Percentiles rank a stretch among this genome's conserved stretches.
These are phyloP conservation scores for Symbiodinium natans DNA, from an alignment of 73 alveolate genomes.

Conservation along the genomic window DNA sequence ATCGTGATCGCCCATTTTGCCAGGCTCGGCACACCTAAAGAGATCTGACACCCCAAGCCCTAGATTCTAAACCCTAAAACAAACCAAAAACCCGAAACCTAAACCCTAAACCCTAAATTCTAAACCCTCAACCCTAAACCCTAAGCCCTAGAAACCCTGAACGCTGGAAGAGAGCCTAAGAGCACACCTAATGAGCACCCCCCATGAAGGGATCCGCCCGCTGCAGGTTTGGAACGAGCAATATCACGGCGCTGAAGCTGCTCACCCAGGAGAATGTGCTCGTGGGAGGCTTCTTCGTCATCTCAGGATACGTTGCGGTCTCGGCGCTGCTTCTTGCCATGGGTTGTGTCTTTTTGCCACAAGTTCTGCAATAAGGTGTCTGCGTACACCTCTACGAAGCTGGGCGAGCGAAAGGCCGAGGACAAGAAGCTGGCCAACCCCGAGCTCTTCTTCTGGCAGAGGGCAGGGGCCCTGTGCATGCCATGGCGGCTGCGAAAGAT, in stretches of 20 bases:
- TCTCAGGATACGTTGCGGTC: conserved; percentile 28
- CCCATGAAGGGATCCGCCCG: too few species aligned
- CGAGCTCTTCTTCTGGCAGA: conserved; percentile 91
- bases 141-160: too few species aligned
- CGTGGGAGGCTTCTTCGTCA: conserved; percentile 92
- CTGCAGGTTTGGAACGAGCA: conserved; percentile 18
- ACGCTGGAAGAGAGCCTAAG: too few species aligned
- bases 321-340: too few species aligned
- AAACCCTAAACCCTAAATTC: too few species aligned
- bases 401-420: conserved; percentile 50
- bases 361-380: too few species aligned
- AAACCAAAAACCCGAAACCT: too few species aligned
- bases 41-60: too few species aligned
- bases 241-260: conserved; percentile 54
- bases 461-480: not conserved
- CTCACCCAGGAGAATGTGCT: conserved; percentile 85
- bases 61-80: too few species aligned
- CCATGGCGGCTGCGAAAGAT: too few species aligned
- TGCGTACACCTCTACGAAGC: conserved; percentile 70
- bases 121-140: too few species aligned
- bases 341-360: not conserved
- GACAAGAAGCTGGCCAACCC: conserved; percentile 88
- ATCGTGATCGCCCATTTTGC: conserved; percentile 70
- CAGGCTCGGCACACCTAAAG: conserved; percentile 48
- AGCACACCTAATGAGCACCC: too few species aligned